Percentiles rank a stretch among this genome's conserved stretches.
These are phyloP conservation scores for Vigna hirtella DNA, from an alignment of 306 rosid genomes.

Conservation along the genomic window DNA sequence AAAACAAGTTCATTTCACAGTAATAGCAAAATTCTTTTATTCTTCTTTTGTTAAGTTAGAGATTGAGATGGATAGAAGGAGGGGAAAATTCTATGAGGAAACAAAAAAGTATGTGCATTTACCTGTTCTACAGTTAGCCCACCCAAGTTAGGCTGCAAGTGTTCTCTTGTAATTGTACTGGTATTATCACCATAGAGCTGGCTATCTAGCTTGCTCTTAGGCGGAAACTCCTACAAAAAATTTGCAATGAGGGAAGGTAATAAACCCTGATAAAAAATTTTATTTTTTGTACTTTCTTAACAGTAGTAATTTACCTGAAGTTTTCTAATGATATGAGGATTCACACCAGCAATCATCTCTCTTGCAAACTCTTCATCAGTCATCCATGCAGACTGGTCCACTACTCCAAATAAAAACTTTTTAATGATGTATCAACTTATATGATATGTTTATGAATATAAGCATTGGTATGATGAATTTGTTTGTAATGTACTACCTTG, in stretches of 20 bases:
- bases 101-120: neutral
- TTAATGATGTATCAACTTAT: neutral
- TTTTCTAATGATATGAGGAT: constrained; percentile 60
- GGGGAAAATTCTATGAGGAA: too few species aligned
- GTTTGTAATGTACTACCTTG: constrained; percentile 52
- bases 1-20: neutral
- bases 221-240: constrained; percentile 70
- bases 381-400: constrained; percentile 68
- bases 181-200: constrained; percentile 65
- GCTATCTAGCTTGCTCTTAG: constrained; percentile 67
- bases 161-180: constrained; percentile 58
- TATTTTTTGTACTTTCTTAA: neutral
- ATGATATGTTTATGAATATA: neutral
- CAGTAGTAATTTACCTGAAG: constrained; percentile 44
- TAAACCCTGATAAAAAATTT: neutral
- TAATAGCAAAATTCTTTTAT: neutral
- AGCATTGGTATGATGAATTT: neutral
- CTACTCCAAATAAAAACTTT: constrained; percentile 49
- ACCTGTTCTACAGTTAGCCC: constrained; percentile 70
- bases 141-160: constrained; percentile 57
- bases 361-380: constrained; percentile 84
- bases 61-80: too few species aligned
- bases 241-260: neutral
- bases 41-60: too few species aligned
- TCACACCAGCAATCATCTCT: constrained; percentile 78